Evolutionary conservation across 2,329 filamentous ascomycete genomes (phyloP).

Genomic region (Botrytis porri): DNA sequence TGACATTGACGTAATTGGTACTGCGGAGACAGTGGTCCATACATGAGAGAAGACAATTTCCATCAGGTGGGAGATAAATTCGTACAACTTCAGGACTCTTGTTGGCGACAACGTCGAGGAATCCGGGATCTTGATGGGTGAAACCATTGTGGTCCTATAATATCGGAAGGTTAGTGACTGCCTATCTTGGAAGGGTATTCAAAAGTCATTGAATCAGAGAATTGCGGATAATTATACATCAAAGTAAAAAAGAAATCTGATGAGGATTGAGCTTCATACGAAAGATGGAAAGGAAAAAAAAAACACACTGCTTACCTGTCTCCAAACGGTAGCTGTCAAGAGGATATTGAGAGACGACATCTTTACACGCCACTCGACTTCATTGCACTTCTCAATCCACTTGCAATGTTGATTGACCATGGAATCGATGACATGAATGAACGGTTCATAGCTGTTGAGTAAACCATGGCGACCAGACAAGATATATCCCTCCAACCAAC

Average conservation of each 20-base stretch:
- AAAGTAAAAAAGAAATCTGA: no score
- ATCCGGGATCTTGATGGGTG: constrained; percentile 77
- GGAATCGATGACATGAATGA: constrained; percentile 78
- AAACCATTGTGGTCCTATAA: constrained; percentile 69
- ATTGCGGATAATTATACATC: not conserved
- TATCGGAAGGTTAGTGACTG: not conserved
- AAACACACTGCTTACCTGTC: constrained; percentile 51
- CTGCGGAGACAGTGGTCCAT: constrained; percentile 74
- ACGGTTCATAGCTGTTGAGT: constrained; percentile 75
- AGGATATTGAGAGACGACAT: constrained; percentile 76
- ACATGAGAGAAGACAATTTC: constrained; percentile 71
- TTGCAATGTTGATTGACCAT: constrained; percentile 89
- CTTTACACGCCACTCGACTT: constrained; percentile 73
- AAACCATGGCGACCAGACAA: constrained; percentile 72
- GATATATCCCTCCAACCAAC: constrained; percentile 77
- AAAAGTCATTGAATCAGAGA: not conserved
- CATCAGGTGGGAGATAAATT: constrained; percentile 78
- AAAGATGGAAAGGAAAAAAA: not conserved
- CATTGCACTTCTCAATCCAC: constrained; percentile 79
- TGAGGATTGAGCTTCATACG: not conserved
- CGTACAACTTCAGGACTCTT: constrained; percentile 77
- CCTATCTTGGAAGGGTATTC: not conserved
- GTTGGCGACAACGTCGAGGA: constrained; percentile 76
- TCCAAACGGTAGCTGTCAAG: constrained; percentile 74
- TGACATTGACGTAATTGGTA: constrained; percentile 76